Percentiles rank a stretch among this genome's conserved stretches.
Conservation (phyloP, 768 basidiomycete species). For the Kwoniella heveanensis region DNA sequence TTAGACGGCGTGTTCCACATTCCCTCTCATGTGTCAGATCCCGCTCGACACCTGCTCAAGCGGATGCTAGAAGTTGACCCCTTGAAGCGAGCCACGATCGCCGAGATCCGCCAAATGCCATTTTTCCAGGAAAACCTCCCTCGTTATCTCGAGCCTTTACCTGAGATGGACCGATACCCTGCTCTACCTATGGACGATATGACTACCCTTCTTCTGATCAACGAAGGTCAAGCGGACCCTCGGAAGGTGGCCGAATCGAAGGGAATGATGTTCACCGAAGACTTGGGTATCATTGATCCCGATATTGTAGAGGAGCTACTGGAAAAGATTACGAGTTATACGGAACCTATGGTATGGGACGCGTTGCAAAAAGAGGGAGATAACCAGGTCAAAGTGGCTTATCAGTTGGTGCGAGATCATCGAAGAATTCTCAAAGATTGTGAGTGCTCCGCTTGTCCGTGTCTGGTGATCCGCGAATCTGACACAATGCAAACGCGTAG, state of each 20-base stretch:
- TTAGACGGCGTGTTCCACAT: slow-evolving; percentile 83
- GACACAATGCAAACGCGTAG: slow-evolving; percentile 66
- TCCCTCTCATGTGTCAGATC: slow-evolving; percentile 75
- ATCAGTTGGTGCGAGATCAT: slow-evolving; percentile 89
- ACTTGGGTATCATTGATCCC: slow-evolving; percentile 87
- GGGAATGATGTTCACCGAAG: slow-evolving; percentile 69
- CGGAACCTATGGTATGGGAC: slow-evolving; percentile 83
- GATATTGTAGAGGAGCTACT: slow-evolving; percentile 83
- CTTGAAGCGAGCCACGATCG: slow-evolving; percentile 88
- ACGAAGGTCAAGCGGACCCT: slow-evolving; percentile 50
- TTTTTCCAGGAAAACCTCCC: slow-evolving; percentile 86
- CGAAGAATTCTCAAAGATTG: slow-evolving; percentile 77
- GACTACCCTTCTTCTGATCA: slow-evolving; percentile 43
- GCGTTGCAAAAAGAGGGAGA: slow-evolving; percentile 81
- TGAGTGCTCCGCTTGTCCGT: slow-evolving; percentile 59
- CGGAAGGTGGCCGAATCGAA: slow-evolving; percentile 48
- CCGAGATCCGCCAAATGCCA: slow-evolving; percentile 85
- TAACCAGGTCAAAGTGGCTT: slow-evolving; percentile 94
- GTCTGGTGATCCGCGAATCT: slow-evolving; percentile 25
- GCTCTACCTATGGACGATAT: slow-evolving; percentile 44
- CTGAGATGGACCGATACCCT: slow-evolving; percentile 61
- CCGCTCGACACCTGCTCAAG: slow-evolving; percentile 76
- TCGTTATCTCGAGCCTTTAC: slow-evolving; percentile 75
- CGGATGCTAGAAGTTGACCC: slow-evolving; percentile 94
- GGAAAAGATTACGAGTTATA: slow-evolving; percentile 69